Percentiles rank a stretch among this genome's conserved stretches.
Conservation (phyloP, 441 rosid species). For the Erodium moschatum region DNA sequence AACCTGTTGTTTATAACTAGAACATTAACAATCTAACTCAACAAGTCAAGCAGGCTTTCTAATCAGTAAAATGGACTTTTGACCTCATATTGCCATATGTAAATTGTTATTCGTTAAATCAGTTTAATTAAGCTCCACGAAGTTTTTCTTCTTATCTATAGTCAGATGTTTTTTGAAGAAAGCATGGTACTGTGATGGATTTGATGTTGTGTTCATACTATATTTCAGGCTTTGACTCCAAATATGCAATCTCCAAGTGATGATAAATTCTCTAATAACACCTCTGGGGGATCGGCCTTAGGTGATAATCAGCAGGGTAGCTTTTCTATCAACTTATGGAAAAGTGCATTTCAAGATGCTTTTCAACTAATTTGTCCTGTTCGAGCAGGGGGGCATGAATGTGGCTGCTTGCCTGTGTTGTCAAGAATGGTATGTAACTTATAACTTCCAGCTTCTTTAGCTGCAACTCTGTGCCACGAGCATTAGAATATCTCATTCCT, state of each 20-base stretch:
- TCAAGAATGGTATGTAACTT: slow-evolving; percentile 61
- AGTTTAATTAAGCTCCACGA: neutral
- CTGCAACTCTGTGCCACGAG: neutral
- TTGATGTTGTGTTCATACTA: slow-evolving; percentile 5
- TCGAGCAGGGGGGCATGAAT: slow-evolving; percentile 84
- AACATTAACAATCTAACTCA: neutral
- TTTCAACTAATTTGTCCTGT: slow-evolving; percentile 93
- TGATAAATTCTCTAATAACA: slow-evolving; percentile 39
- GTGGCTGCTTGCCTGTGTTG: slow-evolving; percentile 74
- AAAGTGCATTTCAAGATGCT: slow-evolving; percentile 84
- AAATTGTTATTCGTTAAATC: neutral
- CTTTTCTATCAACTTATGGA: slow-evolving; percentile 80
- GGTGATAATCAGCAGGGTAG: slow-evolving; percentile 52
- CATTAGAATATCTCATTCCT: slow-evolving; percentile 1
- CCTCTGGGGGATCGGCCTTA: slow-evolving; percentile 28
- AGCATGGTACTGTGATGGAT: neutral
- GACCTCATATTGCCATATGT: neutral
- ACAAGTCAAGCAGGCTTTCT: neutral
- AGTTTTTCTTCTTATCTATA: neutral
- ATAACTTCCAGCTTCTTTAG: slow-evolving; percentile 6
- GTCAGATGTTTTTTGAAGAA: neutral
- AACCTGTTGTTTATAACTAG: neutral
- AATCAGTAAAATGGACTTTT: slow-evolving; percentile 1
- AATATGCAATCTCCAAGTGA: slow-evolving; percentile 64
- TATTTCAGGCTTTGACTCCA: slow-evolving; percentile 72